Conservation (phyloP, 768 basidiomycete species). For the Hypholoma fasciculare region DNA sequence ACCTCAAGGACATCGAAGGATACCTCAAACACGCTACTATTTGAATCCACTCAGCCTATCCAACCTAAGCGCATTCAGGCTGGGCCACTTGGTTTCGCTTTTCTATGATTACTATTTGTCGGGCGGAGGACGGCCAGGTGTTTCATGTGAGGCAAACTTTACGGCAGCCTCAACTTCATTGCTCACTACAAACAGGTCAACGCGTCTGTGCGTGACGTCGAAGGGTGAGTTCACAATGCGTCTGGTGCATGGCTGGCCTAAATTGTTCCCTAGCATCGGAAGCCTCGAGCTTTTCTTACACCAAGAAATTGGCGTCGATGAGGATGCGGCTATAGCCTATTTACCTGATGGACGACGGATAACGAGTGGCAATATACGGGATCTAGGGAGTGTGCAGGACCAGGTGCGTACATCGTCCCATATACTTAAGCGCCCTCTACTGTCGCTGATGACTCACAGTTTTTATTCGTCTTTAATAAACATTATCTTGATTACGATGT, state of each 20-base stretch:
- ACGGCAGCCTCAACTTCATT: background rate
- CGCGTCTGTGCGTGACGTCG: slow-evolving; percentile 73
- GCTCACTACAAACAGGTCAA: slow-evolving; percentile 44
- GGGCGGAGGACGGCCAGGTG: slow-evolving; percentile 63
- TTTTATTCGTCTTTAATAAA: slow-evolving; percentile 85
- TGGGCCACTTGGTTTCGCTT: background rate
- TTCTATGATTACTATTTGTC: slow-evolving; percentile 63
- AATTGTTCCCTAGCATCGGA: slow-evolving; percentile 43
- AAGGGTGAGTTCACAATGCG: slow-evolving; percentile 48
- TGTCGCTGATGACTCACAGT: slow-evolving; percentile 30
- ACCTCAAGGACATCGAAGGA: background rate
- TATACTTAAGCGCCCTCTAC: background rate
- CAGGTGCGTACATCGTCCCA: slow-evolving; percentile 48
- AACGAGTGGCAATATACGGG: slow-evolving; percentile 69
- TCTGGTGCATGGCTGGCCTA: slow-evolving; percentile 4
- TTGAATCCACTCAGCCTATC: background rate
- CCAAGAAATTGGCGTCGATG: slow-evolving; percentile 70
- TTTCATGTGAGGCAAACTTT: slow-evolving; percentile 46
- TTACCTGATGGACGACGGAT: slow-evolving; percentile 78
- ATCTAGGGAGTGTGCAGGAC: slow-evolving; percentile 72
- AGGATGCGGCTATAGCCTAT: slow-evolving; percentile 72
- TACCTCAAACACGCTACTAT: background rate
- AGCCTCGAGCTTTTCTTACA: slow-evolving; percentile 73
- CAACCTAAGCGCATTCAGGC: background rate
- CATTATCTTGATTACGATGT: slow-evolving; percentile 71